Evolutionary conservation across 768 basidiomycete genomes (phyloP), one percentile per base, ranked within the genome.

Genomic region (Psilocybe cubensis): DNA sequence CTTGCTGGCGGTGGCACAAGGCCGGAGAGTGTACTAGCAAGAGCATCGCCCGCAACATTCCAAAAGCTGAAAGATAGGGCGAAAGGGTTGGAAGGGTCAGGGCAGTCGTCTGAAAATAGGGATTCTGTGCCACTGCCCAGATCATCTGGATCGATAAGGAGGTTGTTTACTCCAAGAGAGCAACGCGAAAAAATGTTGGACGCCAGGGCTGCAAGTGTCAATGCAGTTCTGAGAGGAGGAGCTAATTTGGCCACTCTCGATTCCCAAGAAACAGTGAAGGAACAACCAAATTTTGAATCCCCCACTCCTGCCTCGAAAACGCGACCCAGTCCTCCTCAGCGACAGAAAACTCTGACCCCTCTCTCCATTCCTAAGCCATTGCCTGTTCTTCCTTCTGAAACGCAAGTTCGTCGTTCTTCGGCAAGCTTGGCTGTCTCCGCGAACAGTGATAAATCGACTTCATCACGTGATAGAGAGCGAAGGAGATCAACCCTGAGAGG

Each of bases 311-410:
- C 72, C 12, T 62, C 76, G n/a, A 53, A 43, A 28, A 27, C 29
- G 18, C 41, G 40, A 29, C 40, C 18, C 23, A 52, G 12, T 4
- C 52, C 67, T 3, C 49, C 69, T 21, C 82, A 82, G n/a, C 78
- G 79, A 29, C 69, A 72, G 17, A 79, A 80, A 45, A 73, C 76
- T 2, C 67, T 86, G 4, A 79, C 83, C 2, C 70, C 81, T 7
- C 66, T 88, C 21, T 61, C 79, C 2, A 83, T 87, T 3, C 84
- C 88, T 0, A 81, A 83, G 41, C 84, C 88, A 0, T 74, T 88
- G 2, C 80, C 86, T 1, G 74, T 76, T 21, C 76, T 87, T 9
- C 85, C 85, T 0, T 87, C 87, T 2, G 88, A 90, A 66, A 76
- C 80, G 0, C 61, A 68, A 10, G 61, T 66, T 11, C 66, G 70